Evolutionary conservation across 129 eudicot genomes (phyloP).

Genomic region (Lactuca saligna): DNA sequence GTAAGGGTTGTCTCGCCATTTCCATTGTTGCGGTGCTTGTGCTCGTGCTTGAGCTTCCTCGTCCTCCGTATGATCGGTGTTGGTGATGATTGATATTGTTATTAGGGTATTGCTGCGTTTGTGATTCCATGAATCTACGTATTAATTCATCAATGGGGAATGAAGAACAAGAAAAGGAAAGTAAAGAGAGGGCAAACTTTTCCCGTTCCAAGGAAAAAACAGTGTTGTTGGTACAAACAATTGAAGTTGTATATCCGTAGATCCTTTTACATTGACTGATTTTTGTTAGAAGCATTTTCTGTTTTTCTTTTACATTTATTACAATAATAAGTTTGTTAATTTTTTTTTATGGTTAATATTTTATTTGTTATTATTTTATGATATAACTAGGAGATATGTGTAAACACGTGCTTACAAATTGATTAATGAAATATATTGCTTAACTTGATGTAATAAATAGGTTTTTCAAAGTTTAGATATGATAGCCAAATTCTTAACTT

Average conservation of each 20-base stretch:
- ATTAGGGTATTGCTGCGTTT: conserved; percentile 33
- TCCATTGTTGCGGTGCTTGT: conserved; percentile 37
- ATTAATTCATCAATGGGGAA: conserved; percentile 18
- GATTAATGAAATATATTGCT: too few relatives aligned
- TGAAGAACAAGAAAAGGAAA: background rate
- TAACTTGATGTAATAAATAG: too few relatives aligned
- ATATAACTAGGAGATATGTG: too few relatives aligned
- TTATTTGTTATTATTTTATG: too few relatives aligned
- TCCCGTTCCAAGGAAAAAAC: background rate
- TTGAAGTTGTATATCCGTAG: too few relatives aligned
- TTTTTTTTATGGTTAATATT: too few relatives aligned
- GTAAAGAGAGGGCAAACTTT: conserved; percentile 21
- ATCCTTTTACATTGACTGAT: too few relatives aligned
- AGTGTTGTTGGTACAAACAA: background rate
- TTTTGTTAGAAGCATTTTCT: background rate
- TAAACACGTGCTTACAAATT: too few relatives aligned
- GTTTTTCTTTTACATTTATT: too few relatives aligned
- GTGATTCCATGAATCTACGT: conserved; percentile 25
- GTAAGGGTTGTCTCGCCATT: conserved; percentile 37
- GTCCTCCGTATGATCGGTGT: conserved; percentile 35
- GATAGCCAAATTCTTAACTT: too few relatives aligned
- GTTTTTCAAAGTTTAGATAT: too few relatives aligned
- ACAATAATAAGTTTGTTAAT: too few relatives aligned
- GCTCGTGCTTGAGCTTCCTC: conserved; percentile 35
- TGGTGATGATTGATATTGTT: conserved; percentile 13